Evolutionary conservation across 495 filamentous ascomycete species (phyloP), one percentile per base, ranked within the genome.

Genomic region (Trypethelium eluteriae): DNA sequence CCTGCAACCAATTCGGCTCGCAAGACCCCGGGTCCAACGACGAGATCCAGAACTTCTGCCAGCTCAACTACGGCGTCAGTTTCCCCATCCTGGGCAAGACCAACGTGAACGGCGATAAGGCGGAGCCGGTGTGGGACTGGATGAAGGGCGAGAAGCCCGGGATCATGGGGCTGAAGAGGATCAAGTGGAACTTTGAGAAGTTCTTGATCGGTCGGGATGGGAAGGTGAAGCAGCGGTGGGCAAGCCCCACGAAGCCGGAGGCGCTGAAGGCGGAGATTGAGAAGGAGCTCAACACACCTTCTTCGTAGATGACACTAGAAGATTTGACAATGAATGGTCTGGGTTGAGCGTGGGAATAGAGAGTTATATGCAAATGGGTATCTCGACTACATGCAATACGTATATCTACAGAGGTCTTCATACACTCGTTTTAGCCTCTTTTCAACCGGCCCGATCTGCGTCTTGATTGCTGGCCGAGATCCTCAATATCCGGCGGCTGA

Each of bases 111-210:
- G 94, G 94, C 69, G 82, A 85, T 49, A 79, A 87, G 7, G 91
- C 91, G 34, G 84, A 86, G 65, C 93, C 93, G 1, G 72, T 97
- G 47, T 98, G 81, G 76, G 84, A 89, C 74, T 98, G 90, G 87
- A 76, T 99, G 78, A 99, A 98, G 85, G 81, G 81, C 41, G 81
- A 90, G 79, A 85, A 88, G 79, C 86, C 94, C 1, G 93, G 95
- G 18, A 61, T 96, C 5, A 71, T 96, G 74, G 94, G 94, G 32
- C 69, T 97, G 73, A 92, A 93, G 86, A 74, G 87, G 44, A 82
- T 98, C 70, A 95, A 96, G 88, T 96, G 93, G 91, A 96, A 93
- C 76, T 95, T 96, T 77, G 95, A 98, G 82, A 98, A 98, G 84
- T 98, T 96, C 76, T 78, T 98, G 69, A 81, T 98, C 65, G 87